Base-by-base conservation (phyloP, 108 stramenopile genomes). In the Bacterosira constricta region DNA sequence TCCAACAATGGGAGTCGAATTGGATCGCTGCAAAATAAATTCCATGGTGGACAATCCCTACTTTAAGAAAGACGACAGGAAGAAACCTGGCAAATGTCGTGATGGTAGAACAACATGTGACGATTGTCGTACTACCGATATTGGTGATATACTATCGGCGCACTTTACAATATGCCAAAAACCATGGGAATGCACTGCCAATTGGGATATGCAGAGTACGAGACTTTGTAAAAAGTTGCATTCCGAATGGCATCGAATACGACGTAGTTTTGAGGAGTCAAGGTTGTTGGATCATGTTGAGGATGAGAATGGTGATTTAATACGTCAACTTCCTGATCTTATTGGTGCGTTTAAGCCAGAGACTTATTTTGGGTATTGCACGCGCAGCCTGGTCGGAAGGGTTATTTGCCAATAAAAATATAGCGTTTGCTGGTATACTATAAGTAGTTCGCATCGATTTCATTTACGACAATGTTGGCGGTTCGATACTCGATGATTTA, bases 91-190 rank as follows among this genome's bases (percentile, higher is more conserved):
- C 11, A 64, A 44, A 13, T 92, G 88, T 59, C 66, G 83, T 1
- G 86, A 88, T 50, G 59, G 78, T 3, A 66, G 82, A 23, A 63
- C 58, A 6, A n/a, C 31, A 1, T 95, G 94, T 62, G 81, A 92
- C 46, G 90, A 95, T 63, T 95, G 94, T 66, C 81, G 84, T 8
- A 26, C 77, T 17, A 81, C 69, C 0, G 35, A 77, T 39, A 15
- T 87, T 15, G 64, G 44, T 8, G 79, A 83, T 49, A 75, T 96
- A 13, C 70, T 80, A 30, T 70, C 74, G 8, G 77, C 76, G 9
- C 96, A 96, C 77, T 92, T 91, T 55, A 95, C 96, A 17, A 75
- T 89, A 21, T 96, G 96, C 73, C 76, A 75, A 54, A 96, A 96
- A 63, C 96, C 96, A 0, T 90, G 88, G 86, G 61, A 47, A 18